Evolutionary conservation across 2,329 filamentous ascomycete genomes (phyloP).

Genomic region (Drechslera avenae): DNA sequence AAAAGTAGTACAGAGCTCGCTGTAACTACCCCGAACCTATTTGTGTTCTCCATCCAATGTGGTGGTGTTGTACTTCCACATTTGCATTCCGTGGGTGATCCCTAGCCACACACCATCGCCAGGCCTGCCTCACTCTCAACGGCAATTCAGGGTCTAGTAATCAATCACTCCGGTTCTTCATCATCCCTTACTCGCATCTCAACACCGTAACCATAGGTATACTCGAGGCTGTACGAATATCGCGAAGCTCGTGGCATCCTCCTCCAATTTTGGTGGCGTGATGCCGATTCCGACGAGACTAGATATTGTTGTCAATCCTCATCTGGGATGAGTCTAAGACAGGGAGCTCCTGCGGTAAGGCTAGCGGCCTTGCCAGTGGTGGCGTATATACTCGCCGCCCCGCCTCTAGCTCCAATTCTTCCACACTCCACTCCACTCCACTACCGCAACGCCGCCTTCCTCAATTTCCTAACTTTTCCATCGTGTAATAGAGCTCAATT

Average conservation of each 20-base stretch:
- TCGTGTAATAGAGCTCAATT: neutral
- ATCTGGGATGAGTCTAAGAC: conserved; percentile 8
- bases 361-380: conserved; percentile 5
- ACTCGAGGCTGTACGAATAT: neutral
- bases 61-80: neutral
- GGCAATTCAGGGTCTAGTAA: neutral
- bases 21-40: neutral
- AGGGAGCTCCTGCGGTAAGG: neutral
- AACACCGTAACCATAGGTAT: neutral
- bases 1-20: neutral
- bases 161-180: neutral
- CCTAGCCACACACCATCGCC: neutral
- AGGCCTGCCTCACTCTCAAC: conserved; percentile 2
- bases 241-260: conserved; percentile 2
- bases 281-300: conserved; percentile 4
- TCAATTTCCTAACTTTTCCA: neutral
- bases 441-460: neutral
- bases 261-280: conserved; percentile 12
- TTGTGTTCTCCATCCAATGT: neutral
- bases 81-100: neutral
- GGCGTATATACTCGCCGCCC: conserved; percentile 6
- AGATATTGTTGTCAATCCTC: conserved; percentile 1
- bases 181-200: neutral
- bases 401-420: conserved; percentile 9
- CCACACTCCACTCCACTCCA: conserved; percentile 9